A percentile compares a stretch with the other conserved stretches of the same genome.
phyloP scores from a whole-genome alignment of 1,139 yeast genomes.

The Hyphopichia wangnamkhiaoensis region DNA sequence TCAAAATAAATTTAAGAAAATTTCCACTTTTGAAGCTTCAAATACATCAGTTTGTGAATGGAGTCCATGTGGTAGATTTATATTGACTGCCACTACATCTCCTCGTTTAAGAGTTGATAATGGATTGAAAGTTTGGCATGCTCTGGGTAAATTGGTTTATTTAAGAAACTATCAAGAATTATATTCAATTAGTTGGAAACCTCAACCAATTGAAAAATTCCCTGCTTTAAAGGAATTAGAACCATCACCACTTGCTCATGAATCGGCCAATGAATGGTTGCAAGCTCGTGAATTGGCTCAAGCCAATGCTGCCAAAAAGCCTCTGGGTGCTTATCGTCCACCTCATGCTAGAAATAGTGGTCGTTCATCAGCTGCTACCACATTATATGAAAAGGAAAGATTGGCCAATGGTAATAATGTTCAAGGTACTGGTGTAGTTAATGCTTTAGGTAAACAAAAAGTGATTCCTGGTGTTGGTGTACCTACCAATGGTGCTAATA shows the following conservation, averaged over 20 bases:
- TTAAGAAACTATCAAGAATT: conserved; percentile 81
- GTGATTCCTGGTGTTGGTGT: conserved; percentile 45
- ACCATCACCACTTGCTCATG: conserved; percentile 67
- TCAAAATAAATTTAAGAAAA: conserved; percentile 77
- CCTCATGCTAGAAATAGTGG: conserved; percentile 80
- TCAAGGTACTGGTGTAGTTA: conserved; percentile 15
- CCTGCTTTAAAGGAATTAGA: conserved; percentile 59
- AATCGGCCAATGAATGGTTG: conserved; percentile 60
- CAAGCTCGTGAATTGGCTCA: conserved; percentile 44
- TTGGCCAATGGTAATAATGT: conserved; percentile 21
- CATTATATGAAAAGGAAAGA: conserved; percentile 57
- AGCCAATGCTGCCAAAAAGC: conserved; percentile 48
- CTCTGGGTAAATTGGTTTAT: conserved; percentile 77
- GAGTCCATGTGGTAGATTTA: conserved; percentile 97
- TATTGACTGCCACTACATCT: conserved; percentile 94
- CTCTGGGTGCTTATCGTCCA: conserved; percentile 90
- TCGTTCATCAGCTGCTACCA: conserved; percentile 38
- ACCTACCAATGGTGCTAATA: conserved; percentile 34
- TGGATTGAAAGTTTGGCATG: conserved; percentile 93
- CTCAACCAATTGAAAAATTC: conserved; percentile 60
- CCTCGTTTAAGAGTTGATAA: conserved; percentile 97
- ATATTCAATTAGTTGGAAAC: conserved; percentile 83
- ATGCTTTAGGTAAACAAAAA: conserved; percentile 28
- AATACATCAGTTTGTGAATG: conserved; percentile 95
- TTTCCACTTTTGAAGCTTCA: conserved; percentile 83